phyloP scores from a whole-genome alignment of 2,329 filamentous ascomycete species.

The Aspergillus uvarum region DNA sequence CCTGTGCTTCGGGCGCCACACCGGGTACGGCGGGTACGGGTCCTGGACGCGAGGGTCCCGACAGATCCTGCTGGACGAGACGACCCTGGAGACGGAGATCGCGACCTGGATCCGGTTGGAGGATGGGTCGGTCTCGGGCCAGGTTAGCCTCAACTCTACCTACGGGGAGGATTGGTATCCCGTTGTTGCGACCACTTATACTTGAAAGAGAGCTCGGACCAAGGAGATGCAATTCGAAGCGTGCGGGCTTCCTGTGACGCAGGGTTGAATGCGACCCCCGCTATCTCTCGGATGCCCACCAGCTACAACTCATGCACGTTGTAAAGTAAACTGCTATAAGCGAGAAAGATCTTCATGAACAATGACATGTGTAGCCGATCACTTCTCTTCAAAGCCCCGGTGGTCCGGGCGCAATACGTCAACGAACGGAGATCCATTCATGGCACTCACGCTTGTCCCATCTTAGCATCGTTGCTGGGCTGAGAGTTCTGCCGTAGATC shows the following conservation, averaged over 20 bases:
- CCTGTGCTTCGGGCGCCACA: constrained; percentile 64
- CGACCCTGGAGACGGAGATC: constrained; percentile 37
- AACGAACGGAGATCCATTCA: not conserved
- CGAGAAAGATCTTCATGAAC: no score
- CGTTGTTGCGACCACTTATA: not conserved
- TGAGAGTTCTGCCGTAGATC: no score
- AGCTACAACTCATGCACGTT: no score
- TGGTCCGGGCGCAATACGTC: not conserved
- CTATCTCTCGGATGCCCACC: no score
- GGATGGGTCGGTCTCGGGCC: constrained; percentile 52
- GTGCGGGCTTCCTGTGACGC: no score
- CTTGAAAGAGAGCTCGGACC: not conserved
- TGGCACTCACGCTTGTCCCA: not conserved
- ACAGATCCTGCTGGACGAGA: constrained; percentile 53
- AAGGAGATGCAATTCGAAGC: no score
- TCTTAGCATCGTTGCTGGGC: no score
- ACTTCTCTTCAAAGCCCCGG: no score
- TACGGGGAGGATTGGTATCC: constrained; percentile 10
- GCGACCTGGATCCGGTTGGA: constrained; percentile 65
- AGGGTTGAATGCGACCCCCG: no score
- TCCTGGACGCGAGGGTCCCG: constrained; percentile 62
- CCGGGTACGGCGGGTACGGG: constrained; percentile 70
- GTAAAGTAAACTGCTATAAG: no score
- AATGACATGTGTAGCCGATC: no score
- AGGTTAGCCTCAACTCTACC: constrained; percentile 57